A percentile compares a stretch with the other conserved stretches of the same genome.
Evolutionary conservation across 164 flowering plant species (phyloP).

Genomic region (Piper betle): DNA sequence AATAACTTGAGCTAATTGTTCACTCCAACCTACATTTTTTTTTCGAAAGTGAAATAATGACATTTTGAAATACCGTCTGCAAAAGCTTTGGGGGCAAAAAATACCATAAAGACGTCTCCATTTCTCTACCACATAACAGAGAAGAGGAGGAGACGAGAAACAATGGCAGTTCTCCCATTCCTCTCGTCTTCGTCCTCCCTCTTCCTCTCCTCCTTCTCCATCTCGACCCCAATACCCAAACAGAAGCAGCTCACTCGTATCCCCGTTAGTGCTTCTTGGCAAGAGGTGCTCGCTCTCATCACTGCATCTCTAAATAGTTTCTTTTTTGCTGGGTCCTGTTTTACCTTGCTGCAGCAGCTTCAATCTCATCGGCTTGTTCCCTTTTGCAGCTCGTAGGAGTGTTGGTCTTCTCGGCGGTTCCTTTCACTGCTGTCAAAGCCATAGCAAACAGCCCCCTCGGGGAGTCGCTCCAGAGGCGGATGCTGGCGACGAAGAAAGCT

Average conservation of each 20-base stretch:
- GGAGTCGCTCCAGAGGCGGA: constrained; percentile 45
- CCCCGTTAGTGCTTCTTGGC: constrained; percentile 28
- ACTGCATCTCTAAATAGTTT: too few relatives aligned
- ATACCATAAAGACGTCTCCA: neutral
- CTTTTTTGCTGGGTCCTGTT: neutral
- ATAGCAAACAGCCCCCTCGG: constrained; percentile 84
- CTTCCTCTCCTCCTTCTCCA: constrained; percentile 1
- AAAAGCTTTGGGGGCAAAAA: neutral
- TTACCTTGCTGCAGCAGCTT: too few relatives aligned
- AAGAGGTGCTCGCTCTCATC: constrained; percentile 19
- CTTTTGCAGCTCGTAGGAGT: constrained; percentile 67
- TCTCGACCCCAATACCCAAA: constrained; percentile 1
- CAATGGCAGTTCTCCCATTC: constrained; percentile 3
- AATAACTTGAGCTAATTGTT: too few relatives aligned
- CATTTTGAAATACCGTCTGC: neutral
- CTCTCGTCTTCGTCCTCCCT: constrained; percentile 6
- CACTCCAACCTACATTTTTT: too few relatives aligned
- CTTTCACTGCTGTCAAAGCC: constrained; percentile 88
- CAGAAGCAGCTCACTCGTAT: constrained; percentile 3
- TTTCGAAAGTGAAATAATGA: too few relatives aligned
- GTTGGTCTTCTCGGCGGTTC: constrained; percentile 80
- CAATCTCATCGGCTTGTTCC: neutral
- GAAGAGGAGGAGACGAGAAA: neutral
- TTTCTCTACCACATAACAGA: neutral
- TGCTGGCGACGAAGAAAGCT: constrained; percentile 50